phyloP scores from a whole-genome alignment of 805 yeast species.

The Myxozyma sirexii region DNA sequence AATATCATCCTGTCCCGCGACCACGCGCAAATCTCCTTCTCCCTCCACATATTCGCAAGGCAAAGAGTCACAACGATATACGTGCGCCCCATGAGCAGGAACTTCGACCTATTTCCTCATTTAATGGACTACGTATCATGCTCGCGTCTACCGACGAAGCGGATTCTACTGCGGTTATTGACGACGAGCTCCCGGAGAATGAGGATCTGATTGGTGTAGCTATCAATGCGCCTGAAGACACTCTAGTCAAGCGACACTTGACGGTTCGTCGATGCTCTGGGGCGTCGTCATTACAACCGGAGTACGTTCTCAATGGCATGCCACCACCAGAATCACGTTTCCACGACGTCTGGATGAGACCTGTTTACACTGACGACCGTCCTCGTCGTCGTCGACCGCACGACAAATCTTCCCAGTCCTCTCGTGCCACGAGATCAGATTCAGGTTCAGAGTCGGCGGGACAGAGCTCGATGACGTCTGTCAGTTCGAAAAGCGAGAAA shows the following conservation, averaged over 20 bases:
- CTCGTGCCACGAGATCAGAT: neutral
- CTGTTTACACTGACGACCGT: neutral
- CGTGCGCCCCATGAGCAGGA: neutral
- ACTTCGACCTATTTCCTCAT: neutral
- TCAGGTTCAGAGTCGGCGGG: neutral
- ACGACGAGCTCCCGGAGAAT: neutral
- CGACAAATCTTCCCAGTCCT: neutral
- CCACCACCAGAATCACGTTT: slow-evolving; percentile 15
- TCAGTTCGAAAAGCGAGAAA: neutral
- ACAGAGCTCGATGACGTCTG: neutral
- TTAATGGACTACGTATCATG: slow-evolving; percentile 3
- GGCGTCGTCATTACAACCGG: neutral
- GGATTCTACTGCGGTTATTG: neutral
- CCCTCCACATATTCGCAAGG: neutral
- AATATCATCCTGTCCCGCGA: neutral
- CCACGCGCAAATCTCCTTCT: neutral
- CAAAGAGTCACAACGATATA: neutral
- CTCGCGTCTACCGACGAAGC: neutral
- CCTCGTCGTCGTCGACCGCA: neutral
- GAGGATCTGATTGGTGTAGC: neutral
- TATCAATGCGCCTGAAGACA: neutral
- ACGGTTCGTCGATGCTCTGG: slow-evolving; percentile 10
- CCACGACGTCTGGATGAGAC: slow-evolving; percentile 16
- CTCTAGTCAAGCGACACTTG: neutral
- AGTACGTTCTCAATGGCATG: slow-evolving; percentile 2